phyloP scores from a whole-genome alignment of 441 rosid species.

The Populus tomentosa region DNA sequence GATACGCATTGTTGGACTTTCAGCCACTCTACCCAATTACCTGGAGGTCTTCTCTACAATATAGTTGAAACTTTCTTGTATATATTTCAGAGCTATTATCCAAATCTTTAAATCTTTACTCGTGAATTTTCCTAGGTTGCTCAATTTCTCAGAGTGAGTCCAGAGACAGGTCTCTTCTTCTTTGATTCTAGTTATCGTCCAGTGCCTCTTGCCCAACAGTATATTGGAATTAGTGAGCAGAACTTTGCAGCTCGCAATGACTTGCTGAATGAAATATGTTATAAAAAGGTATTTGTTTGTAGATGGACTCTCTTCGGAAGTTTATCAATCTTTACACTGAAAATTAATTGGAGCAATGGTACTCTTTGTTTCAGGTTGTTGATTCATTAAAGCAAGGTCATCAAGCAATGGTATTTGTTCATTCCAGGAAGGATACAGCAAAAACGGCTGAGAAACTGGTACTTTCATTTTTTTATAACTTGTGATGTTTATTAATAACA shows the following conservation, averaged over 20 bases:
- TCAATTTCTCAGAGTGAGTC: conserved; percentile 92
- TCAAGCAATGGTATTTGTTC: conserved; percentile 98
- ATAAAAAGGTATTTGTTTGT: conserved; percentile 65
- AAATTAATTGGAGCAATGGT: conserved; percentile 23
- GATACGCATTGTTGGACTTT: conserved; percentile 99
- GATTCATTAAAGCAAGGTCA: conserved; percentile 92
- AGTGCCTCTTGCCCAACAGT: conserved; percentile 96
- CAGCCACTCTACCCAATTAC: conserved; percentile 96
- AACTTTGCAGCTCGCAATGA: conserved; percentile 85
- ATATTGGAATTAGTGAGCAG: conserved; percentile 94
- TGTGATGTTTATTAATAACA: neutral
- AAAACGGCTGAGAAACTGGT: conserved; percentile 97
- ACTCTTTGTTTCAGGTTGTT: conserved; percentile 53
- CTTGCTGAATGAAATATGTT: conserved; percentile 89
- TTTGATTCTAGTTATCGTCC: conserved; percentile 99
- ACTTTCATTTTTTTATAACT: conserved; percentile 9
- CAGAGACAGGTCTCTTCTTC: conserved; percentile 88
- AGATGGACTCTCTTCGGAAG: conserved; percentile 14
- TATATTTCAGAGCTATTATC: neutral
- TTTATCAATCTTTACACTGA: conserved; percentile 18
- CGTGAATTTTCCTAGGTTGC: conserved; percentile 64
- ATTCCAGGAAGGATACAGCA: conserved; percentile 95
- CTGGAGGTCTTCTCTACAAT: conserved; percentile 53
- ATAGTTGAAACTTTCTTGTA: neutral
- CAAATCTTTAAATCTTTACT: neutral